Percentiles rank a stretch among this genome's conserved stretches.
Conservation (phyloP, 2,329 filamentous ascomycete species). For the Ambrosiella beaveri region DNA sequence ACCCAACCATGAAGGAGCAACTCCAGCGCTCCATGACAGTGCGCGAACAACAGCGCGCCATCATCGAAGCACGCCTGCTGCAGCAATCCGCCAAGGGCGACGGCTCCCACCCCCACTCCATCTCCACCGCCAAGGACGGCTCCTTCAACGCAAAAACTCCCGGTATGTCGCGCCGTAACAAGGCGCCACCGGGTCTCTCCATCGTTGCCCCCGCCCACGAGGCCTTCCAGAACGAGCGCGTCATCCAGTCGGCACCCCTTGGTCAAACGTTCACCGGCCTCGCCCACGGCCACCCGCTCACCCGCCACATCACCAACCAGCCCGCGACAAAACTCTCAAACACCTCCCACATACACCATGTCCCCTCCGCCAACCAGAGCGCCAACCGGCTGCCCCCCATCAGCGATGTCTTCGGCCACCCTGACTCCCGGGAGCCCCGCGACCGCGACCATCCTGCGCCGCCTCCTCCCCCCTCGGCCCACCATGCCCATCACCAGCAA, state of each 20-base stretch:
- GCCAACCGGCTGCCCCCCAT: slow-evolving; percentile 86
- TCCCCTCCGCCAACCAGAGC: slow-evolving; percentile 64
- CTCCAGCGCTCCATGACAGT: slow-evolving; percentile 87
- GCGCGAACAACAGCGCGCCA: slow-evolving; percentile 79
- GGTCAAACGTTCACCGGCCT: slow-evolving; percentile 91
- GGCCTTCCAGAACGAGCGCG: slow-evolving; percentile 81
- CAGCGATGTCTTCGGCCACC: slow-evolving; percentile 67
- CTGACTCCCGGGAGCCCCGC: neutral
- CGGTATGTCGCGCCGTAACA: slow-evolving; percentile 54
- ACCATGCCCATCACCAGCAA: slow-evolving; percentile 16
- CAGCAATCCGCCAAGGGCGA: slow-evolving; percentile 67
- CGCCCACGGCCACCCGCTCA: slow-evolving; percentile 53
- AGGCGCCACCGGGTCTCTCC: slow-evolving; percentile 73
- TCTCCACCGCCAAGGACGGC: slow-evolving; percentile 28
- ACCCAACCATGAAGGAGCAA: slow-evolving; percentile 92
- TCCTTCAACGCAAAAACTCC: slow-evolving; percentile 51
- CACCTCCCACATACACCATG: slow-evolving; percentile 79
- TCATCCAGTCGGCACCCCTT: slow-evolving; percentile 90
- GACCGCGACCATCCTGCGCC: slow-evolving; percentile 16
- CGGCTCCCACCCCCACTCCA: slow-evolving; percentile 23
- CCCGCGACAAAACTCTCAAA: slow-evolving; percentile 59
- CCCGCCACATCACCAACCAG: slow-evolving; percentile 63
- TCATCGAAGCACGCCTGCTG: slow-evolving; percentile 82
- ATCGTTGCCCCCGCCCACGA: slow-evolving; percentile 90
- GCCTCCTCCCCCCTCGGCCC: slow-evolving; percentile 16